Evolutionary conservation across 768 basidiomycete species (phyloP).

Genomic region (Tremella yokohamensis): DNA sequence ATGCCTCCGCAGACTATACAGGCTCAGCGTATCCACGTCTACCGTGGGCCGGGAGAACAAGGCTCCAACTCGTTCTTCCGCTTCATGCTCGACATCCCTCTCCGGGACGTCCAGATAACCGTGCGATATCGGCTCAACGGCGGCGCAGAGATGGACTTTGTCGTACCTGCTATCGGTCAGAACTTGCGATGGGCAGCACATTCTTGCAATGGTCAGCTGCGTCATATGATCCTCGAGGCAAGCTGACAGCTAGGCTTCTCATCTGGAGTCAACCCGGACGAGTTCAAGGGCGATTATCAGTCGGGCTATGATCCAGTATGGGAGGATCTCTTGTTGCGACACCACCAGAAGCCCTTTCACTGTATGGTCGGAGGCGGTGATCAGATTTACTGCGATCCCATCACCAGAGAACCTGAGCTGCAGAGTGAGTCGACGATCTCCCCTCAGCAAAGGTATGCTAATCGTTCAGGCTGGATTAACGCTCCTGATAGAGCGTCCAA

Average conservation of each 20-base stretch:
- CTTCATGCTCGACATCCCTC: slow-evolving; percentile 77
- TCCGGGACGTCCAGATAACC: slow-evolving; percentile 67
- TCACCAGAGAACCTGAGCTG: slow-evolving; percentile 66
- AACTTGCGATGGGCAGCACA: slow-evolving; percentile 90
- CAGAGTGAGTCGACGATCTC: slow-evolving; percentile 26
- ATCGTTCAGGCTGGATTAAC: slow-evolving; percentile 60
- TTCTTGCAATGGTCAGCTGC: slow-evolving; percentile 50
- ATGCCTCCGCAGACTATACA: slow-evolving; percentile 13
- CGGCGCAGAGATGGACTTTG: slow-evolving; percentile 72
- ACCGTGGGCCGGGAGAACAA: not conserved
- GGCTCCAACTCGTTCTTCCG: slow-evolving; percentile 93
- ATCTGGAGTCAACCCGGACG: slow-evolving; percentile 79
- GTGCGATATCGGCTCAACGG: slow-evolving; percentile 78
- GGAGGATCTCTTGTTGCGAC: slow-evolving; percentile 83
- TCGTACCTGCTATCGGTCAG: slow-evolving; percentile 71
- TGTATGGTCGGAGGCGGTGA: slow-evolving; percentile 90
- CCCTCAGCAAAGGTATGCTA: not conserved
- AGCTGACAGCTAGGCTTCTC: slow-evolving; percentile 47
- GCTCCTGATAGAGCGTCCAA: slow-evolving; percentile 61
- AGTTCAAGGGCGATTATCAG: slow-evolving; percentile 69
- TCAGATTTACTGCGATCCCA: slow-evolving; percentile 67
- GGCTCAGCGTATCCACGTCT: slow-evolving; percentile 13
- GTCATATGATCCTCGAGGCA: slow-evolving; percentile 8
- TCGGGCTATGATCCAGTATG: slow-evolving; percentile 86
- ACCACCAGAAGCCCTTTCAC: slow-evolving; percentile 77